These are phyloP conservation scores for Pestalotiopsis sp. DNA, from an alignment of 2,329 filamentous ascomycete genomes.

Conservation along the genomic window DNA sequence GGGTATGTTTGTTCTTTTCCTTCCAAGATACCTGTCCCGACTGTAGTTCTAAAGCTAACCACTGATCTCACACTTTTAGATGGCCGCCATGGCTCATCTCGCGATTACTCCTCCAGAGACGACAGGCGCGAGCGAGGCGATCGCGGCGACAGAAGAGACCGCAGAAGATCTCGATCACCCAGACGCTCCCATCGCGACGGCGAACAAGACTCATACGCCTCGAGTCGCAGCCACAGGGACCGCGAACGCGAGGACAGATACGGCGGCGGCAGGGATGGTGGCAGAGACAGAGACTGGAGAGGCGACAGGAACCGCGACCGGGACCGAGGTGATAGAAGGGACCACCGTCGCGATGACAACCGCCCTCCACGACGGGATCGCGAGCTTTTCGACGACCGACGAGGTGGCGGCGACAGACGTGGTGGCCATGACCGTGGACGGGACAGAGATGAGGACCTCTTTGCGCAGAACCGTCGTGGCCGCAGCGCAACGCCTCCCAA, in stretches of 20 bases:
- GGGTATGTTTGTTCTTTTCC: slow-evolving; percentile 54
- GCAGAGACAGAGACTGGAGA: slow-evolving; percentile 37
- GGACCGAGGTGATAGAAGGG: slow-evolving; percentile 49
- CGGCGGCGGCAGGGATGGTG: slow-evolving; percentile 65
- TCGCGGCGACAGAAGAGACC: slow-evolving; percentile 46
- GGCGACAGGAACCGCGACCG: slow-evolving; percentile 65
- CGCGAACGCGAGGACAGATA: slow-evolving; percentile 94
- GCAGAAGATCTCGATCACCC: slow-evolving; percentile 59
- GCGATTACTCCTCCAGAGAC: slow-evolving; percentile 56
- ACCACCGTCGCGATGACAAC: slow-evolving; percentile 54
- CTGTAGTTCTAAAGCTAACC: slow-evolving; percentile 14
- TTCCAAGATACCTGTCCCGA: background rate
- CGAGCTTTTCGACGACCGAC: slow-evolving; percentile 65
- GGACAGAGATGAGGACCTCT: slow-evolving; percentile 50
- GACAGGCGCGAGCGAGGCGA: slow-evolving; percentile 41
- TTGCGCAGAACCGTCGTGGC: slow-evolving; percentile 56
- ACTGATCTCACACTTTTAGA: slow-evolving; percentile 31
- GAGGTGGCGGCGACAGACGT: slow-evolving; percentile 44
- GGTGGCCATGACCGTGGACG: slow-evolving; percentile 41
- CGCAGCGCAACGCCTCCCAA: slow-evolving; percentile 81
- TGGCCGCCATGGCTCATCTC: slow-evolving; percentile 52
- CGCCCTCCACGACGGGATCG: slow-evolving; percentile 59
- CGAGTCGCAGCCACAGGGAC: slow-evolving; percentile 89
- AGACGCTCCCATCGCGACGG: slow-evolving; percentile 70
- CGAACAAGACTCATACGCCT: slow-evolving; percentile 77